Conservation (phyloP, 169 alveolate genomes). For the Perkinsus chesapeaki region DNA sequence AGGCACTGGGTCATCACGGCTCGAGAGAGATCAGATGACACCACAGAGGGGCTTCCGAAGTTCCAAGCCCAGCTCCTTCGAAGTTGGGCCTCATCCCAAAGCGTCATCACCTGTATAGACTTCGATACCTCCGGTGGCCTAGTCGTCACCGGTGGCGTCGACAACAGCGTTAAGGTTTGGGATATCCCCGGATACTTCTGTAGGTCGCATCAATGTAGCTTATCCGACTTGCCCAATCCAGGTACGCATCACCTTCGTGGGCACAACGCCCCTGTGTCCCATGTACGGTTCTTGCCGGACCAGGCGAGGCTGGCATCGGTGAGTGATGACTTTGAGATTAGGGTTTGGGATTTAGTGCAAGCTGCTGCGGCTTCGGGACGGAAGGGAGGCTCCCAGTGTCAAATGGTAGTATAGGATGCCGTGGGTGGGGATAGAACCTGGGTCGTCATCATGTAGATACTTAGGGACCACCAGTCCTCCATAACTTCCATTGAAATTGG, state of each 20-base stretch:
- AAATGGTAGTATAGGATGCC: background rate
- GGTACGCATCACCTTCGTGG: background rate
- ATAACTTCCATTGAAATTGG: background rate
- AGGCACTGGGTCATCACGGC: background rate
- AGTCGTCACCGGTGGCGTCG: background rate
- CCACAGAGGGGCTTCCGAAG: background rate
- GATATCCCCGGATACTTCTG: constrained; percentile 9
- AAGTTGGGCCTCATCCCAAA: background rate
- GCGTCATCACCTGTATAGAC: constrained; percentile 9
- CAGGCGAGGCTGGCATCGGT: background rate
- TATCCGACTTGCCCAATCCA: background rate
- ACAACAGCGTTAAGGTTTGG: constrained; percentile 9
- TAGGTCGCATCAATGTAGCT: background rate
- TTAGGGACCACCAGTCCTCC: background rate
- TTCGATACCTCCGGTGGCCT: background rate
- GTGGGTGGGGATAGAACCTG: background rate
- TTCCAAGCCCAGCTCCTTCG: background rate
- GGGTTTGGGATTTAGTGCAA: background rate
- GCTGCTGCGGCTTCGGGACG: background rate
- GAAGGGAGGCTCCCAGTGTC: background rate
- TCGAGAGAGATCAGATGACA: background rate
- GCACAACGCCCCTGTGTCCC: background rate
- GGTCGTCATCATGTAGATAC: background rate
- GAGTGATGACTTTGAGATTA: background rate
- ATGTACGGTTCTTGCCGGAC: background rate